Base-by-base conservation (phyloP, 1,139 yeast species). In the Suhomyces maxii region DNA sequence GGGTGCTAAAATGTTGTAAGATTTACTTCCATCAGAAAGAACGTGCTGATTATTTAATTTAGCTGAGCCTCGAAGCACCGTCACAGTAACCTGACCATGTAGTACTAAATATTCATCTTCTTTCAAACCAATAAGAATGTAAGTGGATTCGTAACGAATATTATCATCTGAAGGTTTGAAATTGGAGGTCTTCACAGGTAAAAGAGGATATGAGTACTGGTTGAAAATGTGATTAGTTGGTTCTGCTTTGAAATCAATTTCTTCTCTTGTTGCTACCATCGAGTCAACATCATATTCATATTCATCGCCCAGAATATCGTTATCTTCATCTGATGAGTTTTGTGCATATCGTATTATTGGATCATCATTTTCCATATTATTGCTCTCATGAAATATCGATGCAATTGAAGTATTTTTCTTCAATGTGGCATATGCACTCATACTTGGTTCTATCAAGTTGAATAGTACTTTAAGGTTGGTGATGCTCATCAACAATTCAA, bases 351-450 rank as follows among this genome's bases (percentile, higher is more conserved):
- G 53, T 11, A 66, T 48, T 2, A 50, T 48, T 3, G 52, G 60
- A 7, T 56, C 61, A 10, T 53, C 57, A 3, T 57, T 61, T 12
- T 53, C 58, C 18, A 11, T 50, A 10, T 54, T 52, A 18, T 53
- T 61, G 23, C 54, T 57, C 30, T 45, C 51, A 25, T 35, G 34
- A 30, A 56, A 53, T n/a, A 54, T 37, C 2, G 54, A 48, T 6
- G 50, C 34, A 8, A 44, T 45, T 4, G 58, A 46, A 8, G 57
- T 49, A 38, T 51, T 53, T 11, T 55, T 63, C 40, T 64, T 60
- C 41, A 77, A 57, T 1, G 82, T 82, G n/a, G 83, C 82, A 61
- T 72, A 79, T 6, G 83, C 83, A 65, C 83, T 79, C 76, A 79
- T 57, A 7, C 9, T 18, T 18, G 23, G 6, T 18, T 6, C 6